A percentile compares a stretch with the other conserved stretches of the same genome.
Conservation (phyloP, 352 stramenopile species). For the Pythium utonaiense region DNA sequence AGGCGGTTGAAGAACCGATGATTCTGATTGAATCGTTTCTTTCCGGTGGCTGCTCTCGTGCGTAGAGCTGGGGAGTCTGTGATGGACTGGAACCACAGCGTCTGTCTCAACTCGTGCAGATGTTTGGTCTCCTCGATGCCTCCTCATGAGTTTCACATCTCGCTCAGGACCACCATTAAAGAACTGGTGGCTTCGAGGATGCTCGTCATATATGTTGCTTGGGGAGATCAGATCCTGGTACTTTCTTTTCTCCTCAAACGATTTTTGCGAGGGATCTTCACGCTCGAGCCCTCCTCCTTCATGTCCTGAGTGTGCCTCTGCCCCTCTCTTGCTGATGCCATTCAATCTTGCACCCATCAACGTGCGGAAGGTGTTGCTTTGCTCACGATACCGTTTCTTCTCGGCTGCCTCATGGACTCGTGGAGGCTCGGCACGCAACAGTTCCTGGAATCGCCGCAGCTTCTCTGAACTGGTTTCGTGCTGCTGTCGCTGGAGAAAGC, state of each 20-base stretch:
- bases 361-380: not conserved
- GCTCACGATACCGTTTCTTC: not conserved
- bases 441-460: slow-evolving; percentile 38
- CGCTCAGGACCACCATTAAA: not conserved
- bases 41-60: not conserved
- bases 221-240: too few relatives aligned
- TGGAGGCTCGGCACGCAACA: slow-evolving; percentile 27
- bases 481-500: slow-evolving; percentile 44
- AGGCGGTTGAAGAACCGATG: not conserved
- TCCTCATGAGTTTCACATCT: too few relatives aligned
- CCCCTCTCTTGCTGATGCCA: too few relatives aligned
- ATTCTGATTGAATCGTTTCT: not conserved
- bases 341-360: not conserved
- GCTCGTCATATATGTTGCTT: too few relatives aligned
- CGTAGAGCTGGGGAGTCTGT: not conserved
- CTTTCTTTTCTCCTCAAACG: too few relatives aligned
- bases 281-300: too few relatives aligned
- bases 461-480: slow-evolving; percentile 33
- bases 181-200: too few relatives aligned
- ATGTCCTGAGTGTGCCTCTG: not conserved
- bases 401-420: not conserved
- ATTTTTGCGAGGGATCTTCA: too few relatives aligned
- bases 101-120: not conserved
- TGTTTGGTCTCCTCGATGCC: not conserved
- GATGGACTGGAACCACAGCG: not conserved